phyloP scores from a whole-genome alignment of 306 rosid genomes.

The Cicer arietinum region DNA sequence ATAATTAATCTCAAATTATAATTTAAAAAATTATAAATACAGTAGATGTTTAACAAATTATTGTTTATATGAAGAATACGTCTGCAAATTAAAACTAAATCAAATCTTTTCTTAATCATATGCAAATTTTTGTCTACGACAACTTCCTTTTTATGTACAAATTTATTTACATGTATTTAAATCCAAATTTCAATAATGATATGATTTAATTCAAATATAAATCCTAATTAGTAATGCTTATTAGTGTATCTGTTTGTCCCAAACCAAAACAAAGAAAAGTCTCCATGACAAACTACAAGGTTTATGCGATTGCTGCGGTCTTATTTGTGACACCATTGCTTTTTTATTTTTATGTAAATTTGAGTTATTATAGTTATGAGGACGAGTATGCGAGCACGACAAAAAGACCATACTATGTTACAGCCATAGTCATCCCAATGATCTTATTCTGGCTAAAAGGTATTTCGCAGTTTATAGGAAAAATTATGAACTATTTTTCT shows the following conservation, averaged over 20 bases:
- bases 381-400: not conserved
- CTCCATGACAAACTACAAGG: conserved; percentile 1
- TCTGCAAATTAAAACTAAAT: too few relatives aligned
- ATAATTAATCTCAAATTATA: too few relatives aligned
- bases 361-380: not conserved
- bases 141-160: too few relatives aligned
- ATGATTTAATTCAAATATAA: not conserved
- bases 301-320: not conserved
- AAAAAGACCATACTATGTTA: not conserved
- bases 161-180: not conserved
- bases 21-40: too few relatives aligned
- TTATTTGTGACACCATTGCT: not conserved
- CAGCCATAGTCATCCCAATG: not conserved
- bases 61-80: too few relatives aligned
- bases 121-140: too few relatives aligned
- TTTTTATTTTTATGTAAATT: not conserved
- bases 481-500: not conserved
- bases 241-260: not conserved
- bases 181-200: not conserved
- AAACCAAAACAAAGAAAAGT: not conserved
- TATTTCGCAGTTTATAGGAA: conserved; percentile 9
- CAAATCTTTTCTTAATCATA: too few relatives aligned
- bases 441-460: not conserved
- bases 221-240: not conserved
- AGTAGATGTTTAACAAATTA: too few relatives aligned